phyloP scores from a whole-genome alignment of 1,284 basidiomycete genomes.

The Sporisorium iseilematis-ciliati region DNA sequence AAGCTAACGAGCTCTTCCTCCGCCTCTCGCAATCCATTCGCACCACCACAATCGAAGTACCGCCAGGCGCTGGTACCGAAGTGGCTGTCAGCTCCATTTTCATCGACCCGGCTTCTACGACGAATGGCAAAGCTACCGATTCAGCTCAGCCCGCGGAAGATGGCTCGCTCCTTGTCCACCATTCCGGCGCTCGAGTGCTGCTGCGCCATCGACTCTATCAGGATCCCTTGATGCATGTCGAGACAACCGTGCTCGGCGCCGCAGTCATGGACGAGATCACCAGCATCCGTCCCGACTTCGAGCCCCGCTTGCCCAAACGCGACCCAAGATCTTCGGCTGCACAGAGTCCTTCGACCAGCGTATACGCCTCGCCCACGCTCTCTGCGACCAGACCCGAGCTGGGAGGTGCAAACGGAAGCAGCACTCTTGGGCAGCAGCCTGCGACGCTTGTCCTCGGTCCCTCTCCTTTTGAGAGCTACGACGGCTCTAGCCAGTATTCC shows the following conservation, averaged over 20 bases:
- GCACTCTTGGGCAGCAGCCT: not conserved
- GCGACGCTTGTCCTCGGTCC: slow-evolving; percentile 43
- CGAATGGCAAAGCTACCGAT: not conserved
- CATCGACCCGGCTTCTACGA: slow-evolving; percentile 26
- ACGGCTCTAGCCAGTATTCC: slow-evolving; percentile 38
- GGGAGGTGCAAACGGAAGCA: not conserved
- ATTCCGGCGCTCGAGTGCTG: slow-evolving; percentile 44
- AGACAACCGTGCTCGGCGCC: slow-evolving; percentile 56
- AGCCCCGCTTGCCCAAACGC: slow-evolving; percentile 48
- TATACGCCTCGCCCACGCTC: slow-evolving; percentile 41
- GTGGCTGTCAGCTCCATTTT: slow-evolving; percentile 33
- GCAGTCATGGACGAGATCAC: slow-evolving; percentile 57
- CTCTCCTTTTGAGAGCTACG: slow-evolving; percentile 26
- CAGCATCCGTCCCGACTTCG: slow-evolving; percentile 58
- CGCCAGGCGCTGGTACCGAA: slow-evolving; percentile 19
- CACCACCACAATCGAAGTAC: slow-evolving; percentile 31
- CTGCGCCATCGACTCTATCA: slow-evolving; percentile 40
- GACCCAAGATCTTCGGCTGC: slow-evolving; percentile 30
- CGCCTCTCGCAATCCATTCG: slow-evolving; percentile 28
- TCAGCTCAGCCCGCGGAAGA: not conserved
- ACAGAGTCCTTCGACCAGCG: slow-evolving; percentile 30
- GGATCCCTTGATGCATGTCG: slow-evolving; percentile 9
- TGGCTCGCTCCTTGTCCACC: slow-evolving; percentile 46
- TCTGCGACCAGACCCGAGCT: slow-evolving; percentile 16
- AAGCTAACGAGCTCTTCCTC: slow-evolving; percentile 24